Conservation (phyloP, 208 protist genomes). For the Leishmania tarentolae region DNA sequence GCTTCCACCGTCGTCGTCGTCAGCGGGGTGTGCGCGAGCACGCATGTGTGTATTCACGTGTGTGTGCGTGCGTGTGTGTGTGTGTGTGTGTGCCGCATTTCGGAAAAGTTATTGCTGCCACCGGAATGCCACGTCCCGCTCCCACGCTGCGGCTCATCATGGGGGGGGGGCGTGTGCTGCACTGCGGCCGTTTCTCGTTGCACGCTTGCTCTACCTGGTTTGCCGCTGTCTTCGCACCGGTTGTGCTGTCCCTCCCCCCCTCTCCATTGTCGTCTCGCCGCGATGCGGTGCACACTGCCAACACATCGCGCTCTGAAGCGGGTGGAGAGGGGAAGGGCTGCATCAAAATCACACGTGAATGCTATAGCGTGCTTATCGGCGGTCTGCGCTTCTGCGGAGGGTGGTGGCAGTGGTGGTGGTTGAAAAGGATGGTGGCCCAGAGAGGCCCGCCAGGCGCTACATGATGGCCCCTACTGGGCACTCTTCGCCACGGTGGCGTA, state of each 20-base stretch:
- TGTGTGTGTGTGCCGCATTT: neutral
- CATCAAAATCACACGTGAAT: neutral
- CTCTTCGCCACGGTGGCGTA: conserved; percentile 33
- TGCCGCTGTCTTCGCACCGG: no score
- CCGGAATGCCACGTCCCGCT: neutral
- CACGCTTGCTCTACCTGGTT: neutral
- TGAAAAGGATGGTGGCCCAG: neutral
- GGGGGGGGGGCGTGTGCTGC: neutral
- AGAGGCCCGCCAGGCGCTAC: neutral
- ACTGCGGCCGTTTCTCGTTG: neutral
- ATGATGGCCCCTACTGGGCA: conserved; percentile 10
- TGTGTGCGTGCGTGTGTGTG: neutral
- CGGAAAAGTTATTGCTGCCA: neutral
- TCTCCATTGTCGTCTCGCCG: neutral
- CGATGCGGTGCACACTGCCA: neutral
- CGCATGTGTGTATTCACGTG: neutral
- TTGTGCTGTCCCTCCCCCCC: neutral
- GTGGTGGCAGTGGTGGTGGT: no score
- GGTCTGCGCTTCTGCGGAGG: no score
- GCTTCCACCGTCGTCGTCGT: neutral
- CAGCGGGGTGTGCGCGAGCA: neutral
- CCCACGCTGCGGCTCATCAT: neutral
- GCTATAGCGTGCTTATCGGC: neutral
- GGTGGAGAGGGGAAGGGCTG: neutral
- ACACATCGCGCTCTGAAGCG: neutral